Evolutionary conservation across 495 filamentous ascomycete species (phyloP).

Genomic region (Neurospora sp.): DNA sequence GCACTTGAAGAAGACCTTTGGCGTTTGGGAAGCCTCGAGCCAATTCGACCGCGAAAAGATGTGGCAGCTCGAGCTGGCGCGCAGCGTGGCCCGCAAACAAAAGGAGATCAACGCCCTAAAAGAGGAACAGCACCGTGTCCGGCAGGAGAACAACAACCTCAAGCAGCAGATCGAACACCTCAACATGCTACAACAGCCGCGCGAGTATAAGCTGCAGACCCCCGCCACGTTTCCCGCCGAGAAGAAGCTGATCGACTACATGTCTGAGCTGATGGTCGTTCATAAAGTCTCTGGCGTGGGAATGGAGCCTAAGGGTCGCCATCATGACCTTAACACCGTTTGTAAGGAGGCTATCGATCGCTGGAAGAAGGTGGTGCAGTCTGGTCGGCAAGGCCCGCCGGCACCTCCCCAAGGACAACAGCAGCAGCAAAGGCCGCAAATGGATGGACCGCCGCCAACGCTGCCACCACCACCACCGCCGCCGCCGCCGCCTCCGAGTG

Average conservation of each 20-base stretch:
- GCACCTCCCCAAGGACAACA: neutral
- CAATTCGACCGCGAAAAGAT: constrained; percentile 46
- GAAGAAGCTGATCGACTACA: constrained; percentile 25
- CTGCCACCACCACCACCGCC: neutral
- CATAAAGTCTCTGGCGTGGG: constrained; percentile 22
- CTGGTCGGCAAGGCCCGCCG: neutral
- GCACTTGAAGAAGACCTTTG: constrained; percentile 61
- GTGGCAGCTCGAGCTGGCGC: constrained; percentile 72
- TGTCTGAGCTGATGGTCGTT: constrained; percentile 21
- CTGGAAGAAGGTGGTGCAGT: constrained; percentile 36
- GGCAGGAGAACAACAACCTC: constrained; percentile 64
- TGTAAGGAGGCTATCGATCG: constrained; percentile 38
- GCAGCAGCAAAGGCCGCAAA: neutral
- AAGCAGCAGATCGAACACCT: constrained; percentile 59
- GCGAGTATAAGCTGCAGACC: constrained; percentile 57
- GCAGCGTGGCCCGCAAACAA: constrained; percentile 57
- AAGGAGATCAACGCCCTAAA: constrained; percentile 55
- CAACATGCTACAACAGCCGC: constrained; percentile 55
- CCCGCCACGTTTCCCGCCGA: constrained; percentile 52
- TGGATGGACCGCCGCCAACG: neutral
- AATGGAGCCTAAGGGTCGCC: constrained; percentile 23
- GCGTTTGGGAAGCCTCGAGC: constrained; percentile 56
- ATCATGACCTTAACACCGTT: constrained; percentile 34
- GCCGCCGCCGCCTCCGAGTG: neutral
- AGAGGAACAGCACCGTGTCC: constrained; percentile 48